Base-by-base conservation (phyloP, 192 early-diverging fungal species). In the Rhizophlyctis rosea region DNA sequence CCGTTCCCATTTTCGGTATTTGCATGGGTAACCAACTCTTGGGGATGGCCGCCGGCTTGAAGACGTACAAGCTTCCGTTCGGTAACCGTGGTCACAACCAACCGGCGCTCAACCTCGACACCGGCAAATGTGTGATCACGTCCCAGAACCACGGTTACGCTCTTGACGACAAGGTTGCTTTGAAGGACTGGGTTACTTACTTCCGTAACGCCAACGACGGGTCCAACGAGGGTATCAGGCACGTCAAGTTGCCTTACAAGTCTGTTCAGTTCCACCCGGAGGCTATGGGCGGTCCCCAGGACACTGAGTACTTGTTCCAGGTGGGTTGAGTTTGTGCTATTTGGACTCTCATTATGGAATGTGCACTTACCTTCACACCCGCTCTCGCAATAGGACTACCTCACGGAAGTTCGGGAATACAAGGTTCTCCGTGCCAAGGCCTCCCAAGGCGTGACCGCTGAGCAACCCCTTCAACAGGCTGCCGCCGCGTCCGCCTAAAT, bases 81-180 rank as follows among this genome's bases (percentile, higher is more conserved):
- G 94, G 94, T 47, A 97, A 97, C 84, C 91, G 94, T 63, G 94
- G 92, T 50, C 94, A 97, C 77, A 97, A 97, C 79, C 91, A 94
- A 76, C 94, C 94, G 30, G 88, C 89, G 35, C 70, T 94, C 54
- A 82, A 93, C 63, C 78, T 92, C 62, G 81, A 83, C 52, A 81
- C 71, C 34, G 85, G 87, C 47, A 82, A 81, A 59, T 95, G 94
- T 75, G 84, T 88, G 24, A 97, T 97, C 66, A 97, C 94, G 2
- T 93, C 91, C 14, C 94, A 97, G 81, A 97, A 97, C 75, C 94
- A 97, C 73, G 94, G 94, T 31, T 92, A 89, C 57, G 87, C 87
- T 3, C 66, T 94, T 29, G 79, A 92, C 34, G 91, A 92, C 73
- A 71, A 75, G 39, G 74, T 65, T n/a, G 73, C 85, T 66, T 76